phyloP scores from a whole-genome alignment of 2,329 filamentous ascomycete genomes.

The Cadophora gregata region DNA sequence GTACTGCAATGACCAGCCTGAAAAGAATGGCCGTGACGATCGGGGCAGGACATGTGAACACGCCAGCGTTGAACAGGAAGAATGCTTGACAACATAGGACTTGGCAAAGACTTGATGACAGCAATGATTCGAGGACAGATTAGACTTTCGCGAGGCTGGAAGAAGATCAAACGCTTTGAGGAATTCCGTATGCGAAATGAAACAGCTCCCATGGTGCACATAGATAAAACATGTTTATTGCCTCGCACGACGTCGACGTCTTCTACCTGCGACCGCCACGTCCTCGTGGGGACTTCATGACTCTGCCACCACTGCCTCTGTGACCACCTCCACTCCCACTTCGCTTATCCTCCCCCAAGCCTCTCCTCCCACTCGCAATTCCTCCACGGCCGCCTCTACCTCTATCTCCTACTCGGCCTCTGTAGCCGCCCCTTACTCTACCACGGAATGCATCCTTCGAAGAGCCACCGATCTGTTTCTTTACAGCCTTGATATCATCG shows the following conservation, averaged over 20 bases:
- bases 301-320: conserved; percentile 36
- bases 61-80: too few relatives aligned
- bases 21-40: too few relatives aligned
- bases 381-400: conserved; percentile 55
- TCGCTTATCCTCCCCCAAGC: conserved; percentile 51
- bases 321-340: conserved; percentile 32
- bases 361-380: conserved; percentile 53
- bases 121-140: too few relatives aligned
- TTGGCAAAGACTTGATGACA: too few relatives aligned
- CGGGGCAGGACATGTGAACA: too few relatives aligned
- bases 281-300: conserved; percentile 43
- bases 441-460: conserved; percentile 44
- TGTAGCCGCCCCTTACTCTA: conserved; percentile 39
- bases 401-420: conserved; percentile 45
- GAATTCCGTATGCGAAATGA: not conserved
- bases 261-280: conserved; percentile 33
- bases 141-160: too few relatives aligned
- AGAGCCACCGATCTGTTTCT: conserved; percentile 50
- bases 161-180: not conserved
- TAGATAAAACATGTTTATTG: not conserved
- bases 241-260: not conserved
- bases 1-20: too few relatives aligned
- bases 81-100: too few relatives aligned
- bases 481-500: conserved; percentile 56
- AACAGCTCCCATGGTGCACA: not conserved